Conservation (phyloP, 1,139 yeast genomes). For the Yamadazyma dendronema region DNA sequence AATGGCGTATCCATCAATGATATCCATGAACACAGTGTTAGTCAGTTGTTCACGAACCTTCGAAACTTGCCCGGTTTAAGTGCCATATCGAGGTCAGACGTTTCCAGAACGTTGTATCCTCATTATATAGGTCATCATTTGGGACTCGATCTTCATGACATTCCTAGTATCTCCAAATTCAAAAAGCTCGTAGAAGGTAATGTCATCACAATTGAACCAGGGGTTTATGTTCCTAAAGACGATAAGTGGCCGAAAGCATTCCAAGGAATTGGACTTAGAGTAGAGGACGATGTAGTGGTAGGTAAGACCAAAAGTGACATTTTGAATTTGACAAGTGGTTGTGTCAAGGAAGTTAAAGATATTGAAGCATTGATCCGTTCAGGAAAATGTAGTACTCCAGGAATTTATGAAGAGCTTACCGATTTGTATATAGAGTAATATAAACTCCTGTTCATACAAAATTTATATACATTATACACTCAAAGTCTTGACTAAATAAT, state of each 20-base stretch:
- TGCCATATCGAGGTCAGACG: constrained; percentile 47
- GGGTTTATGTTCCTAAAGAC: constrained; percentile 77
- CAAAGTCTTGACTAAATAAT: constrained; percentile 33
- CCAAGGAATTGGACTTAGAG: constrained; percentile 89
- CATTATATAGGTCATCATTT: constrained; percentile 95
- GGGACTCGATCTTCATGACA: constrained; percentile 91
- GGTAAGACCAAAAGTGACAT: constrained; percentile 59
- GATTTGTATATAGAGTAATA: constrained; percentile 33
- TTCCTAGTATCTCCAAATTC: constrained; percentile 58
- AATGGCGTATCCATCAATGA: constrained; percentile 63
- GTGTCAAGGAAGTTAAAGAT: constrained; percentile 81
- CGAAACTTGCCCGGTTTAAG: constrained; percentile 67
- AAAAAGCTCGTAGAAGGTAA: constrained; percentile 56
- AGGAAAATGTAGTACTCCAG: constrained; percentile 52
- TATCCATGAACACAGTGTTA: constrained; percentile 69
- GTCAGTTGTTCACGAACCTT: constrained; percentile 59
- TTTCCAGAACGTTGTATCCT: constrained; percentile 67
- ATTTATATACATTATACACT: constrained; percentile 8
- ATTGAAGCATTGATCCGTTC: constrained; percentile 61
- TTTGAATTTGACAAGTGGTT: constrained; percentile 65
- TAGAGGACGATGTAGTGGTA: constrained; percentile 88
- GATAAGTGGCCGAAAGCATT: constrained; percentile 72
- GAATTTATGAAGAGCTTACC: constrained; percentile 48
- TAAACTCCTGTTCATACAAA: too few species aligned
- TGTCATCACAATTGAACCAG: constrained; percentile 93